Conservation (phyloP, 2,329 filamentous ascomycete species). For the Fusarium nelsonii region DNA sequence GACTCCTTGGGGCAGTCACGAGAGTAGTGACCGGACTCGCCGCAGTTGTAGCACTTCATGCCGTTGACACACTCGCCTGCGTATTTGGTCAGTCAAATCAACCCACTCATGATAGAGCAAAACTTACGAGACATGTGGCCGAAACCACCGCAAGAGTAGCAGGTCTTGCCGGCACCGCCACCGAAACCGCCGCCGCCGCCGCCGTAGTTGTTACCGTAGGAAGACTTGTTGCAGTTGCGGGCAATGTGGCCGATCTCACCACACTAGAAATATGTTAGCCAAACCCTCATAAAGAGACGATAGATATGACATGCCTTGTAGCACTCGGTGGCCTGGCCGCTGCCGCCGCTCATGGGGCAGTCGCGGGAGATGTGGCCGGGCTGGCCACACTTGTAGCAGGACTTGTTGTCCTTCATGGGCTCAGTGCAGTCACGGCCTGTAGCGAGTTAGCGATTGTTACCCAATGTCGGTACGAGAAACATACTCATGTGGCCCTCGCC, state of each 20-base stretch:
- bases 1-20: conserved; percentile 97
- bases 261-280: conserved; percentile 66
- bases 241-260: conserved; percentile 97
- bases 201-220: conserved; percentile 61
- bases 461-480: conserved; percentile 50
- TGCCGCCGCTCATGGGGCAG: conserved; percentile 70
- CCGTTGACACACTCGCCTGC: conserved; percentile 93
- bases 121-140: conserved; percentile 90
- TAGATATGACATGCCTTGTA: conserved; percentile 74
- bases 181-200: conserved; percentile 60
- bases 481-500: conserved; percentile 82
- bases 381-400: conserved; percentile 83
- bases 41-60: conserved; percentile 99
- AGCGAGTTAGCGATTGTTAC: conserved; percentile 26
- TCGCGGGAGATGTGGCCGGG: conserved; percentile 93
- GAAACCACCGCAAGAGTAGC: conserved; percentile 97
- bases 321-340: conserved; percentile 75
- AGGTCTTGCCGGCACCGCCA: conserved; percentile 79
- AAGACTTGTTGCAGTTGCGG: conserved; percentile 83
- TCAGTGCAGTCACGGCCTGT: conserved; percentile 91
- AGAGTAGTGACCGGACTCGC: conserved; percentile 92
- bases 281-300: background rate
- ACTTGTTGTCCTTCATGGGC: conserved; percentile 86
- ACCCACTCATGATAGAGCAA: background rate
- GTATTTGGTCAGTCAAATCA: conserved; percentile 37